phyloP scores from a whole-genome alignment of 2,329 filamentous ascomycete genomes.

The Proliferodiscus dingleyae region DNA sequence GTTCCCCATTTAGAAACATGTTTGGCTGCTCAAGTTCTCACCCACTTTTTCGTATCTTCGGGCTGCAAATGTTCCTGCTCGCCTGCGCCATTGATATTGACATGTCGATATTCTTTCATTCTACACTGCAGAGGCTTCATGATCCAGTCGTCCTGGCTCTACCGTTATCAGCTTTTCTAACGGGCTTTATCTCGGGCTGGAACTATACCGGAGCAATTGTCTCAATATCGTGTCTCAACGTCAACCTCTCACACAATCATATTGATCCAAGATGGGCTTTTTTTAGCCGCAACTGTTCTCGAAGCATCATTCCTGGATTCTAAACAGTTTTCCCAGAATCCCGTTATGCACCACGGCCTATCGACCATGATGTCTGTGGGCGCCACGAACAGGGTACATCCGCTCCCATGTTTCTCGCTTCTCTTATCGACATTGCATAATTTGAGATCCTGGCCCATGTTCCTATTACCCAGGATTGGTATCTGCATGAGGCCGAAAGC shows the following conservation, averaged over 20 bases:
- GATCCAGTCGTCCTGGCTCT: background rate
- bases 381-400: conserved; percentile 7
- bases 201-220: conserved; percentile 5
- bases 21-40: conserved; percentile 1
- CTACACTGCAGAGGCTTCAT: conserved; percentile 1
- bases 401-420: conserved; percentile 16
- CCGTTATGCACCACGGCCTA: background rate
- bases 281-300: background rate
- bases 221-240: conserved; percentile 18
- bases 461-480: conserved; percentile 5
- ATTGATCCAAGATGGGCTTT: conserved; percentile 2
- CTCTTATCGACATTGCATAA: conserved; percentile 19
- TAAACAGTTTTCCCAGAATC: background rate
- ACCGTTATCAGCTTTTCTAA: background rate
- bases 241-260: conserved; percentile 8
- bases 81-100: conserved; percentile 1
- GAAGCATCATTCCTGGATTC: background rate
- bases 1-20: conserved; percentile 3
- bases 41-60: conserved; percentile 3
- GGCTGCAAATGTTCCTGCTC: too few relatives aligned
- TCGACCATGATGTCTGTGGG: background rate
- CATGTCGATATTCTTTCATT: background rate
- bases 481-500: conserved; percentile 6
- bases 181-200: conserved; percentile 13
- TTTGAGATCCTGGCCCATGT: conserved; percentile 15